Base-by-base conservation (phyloP, 1,284 basidiomycete genomes). In the Apiotrichum akiyoshidainum region DNA sequence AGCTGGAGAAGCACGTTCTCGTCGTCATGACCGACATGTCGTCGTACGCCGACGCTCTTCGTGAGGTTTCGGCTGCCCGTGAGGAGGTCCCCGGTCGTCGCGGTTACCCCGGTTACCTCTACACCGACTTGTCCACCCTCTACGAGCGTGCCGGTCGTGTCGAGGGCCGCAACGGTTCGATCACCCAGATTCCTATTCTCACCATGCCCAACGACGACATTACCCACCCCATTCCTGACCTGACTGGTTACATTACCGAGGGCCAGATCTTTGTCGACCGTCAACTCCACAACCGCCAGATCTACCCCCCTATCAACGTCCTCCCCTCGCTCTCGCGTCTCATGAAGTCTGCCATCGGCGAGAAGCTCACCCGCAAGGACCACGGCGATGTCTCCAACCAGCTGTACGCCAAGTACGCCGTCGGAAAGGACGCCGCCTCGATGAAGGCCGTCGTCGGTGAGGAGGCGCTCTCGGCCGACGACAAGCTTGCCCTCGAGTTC, bases 181-280 rank as follows among this genome's bases (percentile, higher is more conserved):
- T 99, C 81, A 99, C 96, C 52, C 96, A 99, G 81, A 97, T 99
- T 76, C 96, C 96, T 58, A 99, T 99, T 74, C 83, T 99, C 65
- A 99, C 96, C 61, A 99, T 99, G 96, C 96, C 96, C 37, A 99
- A 99, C 82, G 96, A 99, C 79, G 93, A 99, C 84, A 99, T 99
- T 79, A 99, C 96, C 46, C 96, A 99, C 80, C 96, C 96, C 58
- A 99, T 99, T 80, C 96, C 95, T 70, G 96, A 99, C 86, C 83
- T 99, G 81, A 99, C 93, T 68, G 96, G 96, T 54, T 99, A 99
- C 81, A 99, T 99, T 77, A 98, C 95, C 41, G 82, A 98, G 82
- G 96, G 96, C 54, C 96, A 99, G 81, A 97, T 99, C 80, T 97
- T 90, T 79, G 90, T 99, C 73, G 96, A 99, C 83, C 88, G 95